Conservation (phyloP, 768 basidiomycete species). For the Pleurotus tuoliensis region DNA sequence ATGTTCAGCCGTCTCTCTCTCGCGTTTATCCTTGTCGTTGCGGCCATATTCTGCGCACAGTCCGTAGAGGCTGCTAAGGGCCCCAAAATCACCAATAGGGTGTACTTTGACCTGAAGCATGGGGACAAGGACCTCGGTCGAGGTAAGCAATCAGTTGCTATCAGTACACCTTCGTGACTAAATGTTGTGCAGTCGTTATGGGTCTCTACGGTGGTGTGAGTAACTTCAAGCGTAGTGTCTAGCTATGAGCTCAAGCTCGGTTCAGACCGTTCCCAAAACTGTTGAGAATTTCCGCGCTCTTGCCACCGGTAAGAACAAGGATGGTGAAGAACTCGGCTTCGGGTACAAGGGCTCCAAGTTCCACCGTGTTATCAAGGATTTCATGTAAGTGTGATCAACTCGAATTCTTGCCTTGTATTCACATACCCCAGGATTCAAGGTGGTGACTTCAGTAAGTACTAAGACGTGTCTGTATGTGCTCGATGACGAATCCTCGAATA, state of each 20-base stretch:
- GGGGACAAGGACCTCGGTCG: constrained; percentile 85
- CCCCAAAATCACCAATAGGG: constrained; percentile 87
- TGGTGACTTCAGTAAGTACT: constrained; percentile 88
- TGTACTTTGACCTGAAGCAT: constrained; percentile 94
- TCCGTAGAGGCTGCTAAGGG: constrained; percentile 79
- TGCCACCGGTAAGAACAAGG: constrained; percentile 76
- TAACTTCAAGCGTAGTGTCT: constrained; percentile 8
- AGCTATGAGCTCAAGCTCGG: not conserved
- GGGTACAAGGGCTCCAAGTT: constrained; percentile 96
- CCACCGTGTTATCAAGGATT: constrained; percentile 93
- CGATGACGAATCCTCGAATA: constrained; percentile 23
- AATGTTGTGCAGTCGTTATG: constrained; percentile 55
- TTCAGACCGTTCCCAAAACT: constrained; percentile 90
- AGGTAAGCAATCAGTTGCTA: constrained; percentile 38
- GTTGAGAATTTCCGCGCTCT: constrained; percentile 97
- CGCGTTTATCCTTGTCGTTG: constrained; percentile 57
- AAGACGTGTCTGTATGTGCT: not conserved
- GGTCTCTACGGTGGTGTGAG: constrained; percentile 88
- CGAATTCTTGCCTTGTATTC: not conserved
- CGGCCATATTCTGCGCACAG: constrained; percentile 67
- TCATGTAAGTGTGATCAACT: constrained; percentile 56
- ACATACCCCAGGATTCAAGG: constrained; percentile 77
- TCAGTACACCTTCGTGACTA: constrained; percentile 8
- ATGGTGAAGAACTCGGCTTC: constrained; percentile 73
- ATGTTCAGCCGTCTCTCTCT: constrained; percentile 66